A percentile compares a stretch with the other conserved stretches of the same genome.
Evolutionary conservation across 2,329 filamentous ascomycete species (phyloP).

Genomic region (Phyllosticta citriasiana): DNA sequence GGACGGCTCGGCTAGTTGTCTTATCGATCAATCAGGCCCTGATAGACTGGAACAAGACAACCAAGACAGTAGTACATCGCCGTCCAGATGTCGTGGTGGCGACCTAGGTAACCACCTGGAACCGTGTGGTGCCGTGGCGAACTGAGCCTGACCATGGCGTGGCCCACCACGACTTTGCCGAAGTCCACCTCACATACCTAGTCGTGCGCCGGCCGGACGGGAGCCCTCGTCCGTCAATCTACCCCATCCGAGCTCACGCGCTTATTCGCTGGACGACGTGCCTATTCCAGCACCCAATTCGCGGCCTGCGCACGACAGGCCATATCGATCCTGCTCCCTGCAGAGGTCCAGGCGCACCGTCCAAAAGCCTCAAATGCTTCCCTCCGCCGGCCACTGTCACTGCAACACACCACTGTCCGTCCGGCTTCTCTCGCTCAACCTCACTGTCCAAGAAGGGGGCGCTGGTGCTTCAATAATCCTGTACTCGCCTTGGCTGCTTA

Average conservation of each 20-base stretch:
- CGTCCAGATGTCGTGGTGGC: neutral
- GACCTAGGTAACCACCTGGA: neutral
- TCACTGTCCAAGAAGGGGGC: neutral
- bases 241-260: neutral
- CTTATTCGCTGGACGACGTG: neutral
- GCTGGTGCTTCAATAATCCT: neutral
- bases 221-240: neutral
- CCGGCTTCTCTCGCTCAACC: neutral
- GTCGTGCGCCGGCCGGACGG: neutral
- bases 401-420: neutral
- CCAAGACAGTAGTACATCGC: neutral
- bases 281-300: neutral
- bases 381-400: neutral
- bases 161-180: no score
- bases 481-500: neutral
- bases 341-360: neutral
- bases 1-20: neutral
- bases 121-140: neutral
- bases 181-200: no score
- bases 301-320: neutral
- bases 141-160: neutral
- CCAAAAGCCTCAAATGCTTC: neutral
- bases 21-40: neutral
- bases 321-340: neutral
- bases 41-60: neutral